Evolutionary conservation across 2,329 filamentous ascomycete genomes (phyloP).

Genomic region (Ploettnerulaceae sp.): DNA sequence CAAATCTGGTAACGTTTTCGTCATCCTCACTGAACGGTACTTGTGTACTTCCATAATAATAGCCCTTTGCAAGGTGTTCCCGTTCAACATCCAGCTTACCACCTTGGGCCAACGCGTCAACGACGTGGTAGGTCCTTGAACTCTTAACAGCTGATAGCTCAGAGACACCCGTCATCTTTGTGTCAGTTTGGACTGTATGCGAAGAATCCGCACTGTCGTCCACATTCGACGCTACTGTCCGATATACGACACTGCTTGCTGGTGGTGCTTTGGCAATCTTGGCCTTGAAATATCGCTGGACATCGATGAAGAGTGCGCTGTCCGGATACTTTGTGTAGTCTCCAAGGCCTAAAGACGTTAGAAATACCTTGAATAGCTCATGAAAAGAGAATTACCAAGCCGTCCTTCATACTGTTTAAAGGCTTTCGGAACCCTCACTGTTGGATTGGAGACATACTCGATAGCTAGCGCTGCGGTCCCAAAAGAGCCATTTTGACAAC

Average conservation of each 20-base stretch:
- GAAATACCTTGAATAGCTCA: background rate
- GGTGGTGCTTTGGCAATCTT: constrained; percentile 69
- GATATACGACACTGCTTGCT: constrained; percentile 59
- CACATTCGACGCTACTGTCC: constrained; percentile 33
- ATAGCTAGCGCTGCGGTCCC: constrained; percentile 87
- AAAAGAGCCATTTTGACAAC: constrained; percentile 63
- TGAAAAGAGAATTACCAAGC: constrained; percentile 44
- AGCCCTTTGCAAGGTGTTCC: constrained; percentile 86
- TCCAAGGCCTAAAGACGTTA: constrained; percentile 52
- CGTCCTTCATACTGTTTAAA: constrained; percentile 75
- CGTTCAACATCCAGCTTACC: constrained; percentile 77
- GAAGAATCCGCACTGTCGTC: constrained; percentile 50
- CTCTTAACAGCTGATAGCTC: constrained; percentile 67
- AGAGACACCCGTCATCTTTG: constrained; percentile 39
- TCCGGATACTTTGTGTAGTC: constrained; percentile 63
- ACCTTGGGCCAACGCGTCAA: constrained; percentile 67
- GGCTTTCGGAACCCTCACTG: constrained; percentile 69
- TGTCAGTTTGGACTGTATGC: constrained; percentile 40
- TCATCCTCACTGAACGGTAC: constrained; percentile 87
- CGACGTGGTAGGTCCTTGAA: constrained; percentile 74
- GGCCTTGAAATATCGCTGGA: constrained; percentile 87
- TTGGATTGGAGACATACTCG: constrained; percentile 70
- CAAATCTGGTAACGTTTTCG: constrained; percentile 80
- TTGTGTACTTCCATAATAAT: constrained; percentile 86
- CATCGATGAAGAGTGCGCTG: constrained; percentile 72